Evolutionary conservation across 2,329 filamentous ascomycete species (phyloP), one percentile per base, ranked within the genome.

Genomic region (Aureobasidium vineae): DNA sequence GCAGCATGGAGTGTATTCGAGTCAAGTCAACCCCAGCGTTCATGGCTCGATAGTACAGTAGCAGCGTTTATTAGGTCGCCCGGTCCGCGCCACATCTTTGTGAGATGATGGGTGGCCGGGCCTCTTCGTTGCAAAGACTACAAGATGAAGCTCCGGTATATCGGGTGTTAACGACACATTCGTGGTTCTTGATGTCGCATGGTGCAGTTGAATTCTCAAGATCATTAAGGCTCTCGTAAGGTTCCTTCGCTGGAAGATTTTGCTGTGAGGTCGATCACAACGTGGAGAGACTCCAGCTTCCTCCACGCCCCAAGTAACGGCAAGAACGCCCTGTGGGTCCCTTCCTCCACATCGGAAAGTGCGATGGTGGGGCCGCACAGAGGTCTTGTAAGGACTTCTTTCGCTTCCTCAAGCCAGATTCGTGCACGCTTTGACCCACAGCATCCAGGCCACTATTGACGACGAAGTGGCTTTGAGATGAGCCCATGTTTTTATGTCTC

Each of bases 241-340:
- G 7, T 10, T 23, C 7, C 53, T 7, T 45, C n/a, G n/a, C 23
- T 61, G 41, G 33, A 61, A 4, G 13, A 31, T 49, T 19, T 45
- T 33, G 54, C 45, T 31, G 43, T 38, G 19, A 61, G n/a, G 57
- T 61, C 57, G 43, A 61, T 49, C 41, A 36, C 33, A 49, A 36
- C 41, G 43, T 38, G 57, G 57, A 61, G 56, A 41, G 28, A 16
- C 43, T 36, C 41, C 41, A 49, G 57, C 15, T 43, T 38, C 41
- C 57, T 5, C 41, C 28, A 23, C 43, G 10, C 5, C 33, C 10
- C 23, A 56, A 26, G 7, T 7, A 43, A 43, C 33, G 33, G 33
- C 33, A 36, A 1, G 31, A 38, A 36, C 28, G 57, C 43, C 41
- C n/a, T 38, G 40, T 59, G 40, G 41, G 49, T 26, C n/a, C 19